phyloP scores from a whole-genome alignment of 345 rosid species.

The Limnanthes douglasii region DNA sequence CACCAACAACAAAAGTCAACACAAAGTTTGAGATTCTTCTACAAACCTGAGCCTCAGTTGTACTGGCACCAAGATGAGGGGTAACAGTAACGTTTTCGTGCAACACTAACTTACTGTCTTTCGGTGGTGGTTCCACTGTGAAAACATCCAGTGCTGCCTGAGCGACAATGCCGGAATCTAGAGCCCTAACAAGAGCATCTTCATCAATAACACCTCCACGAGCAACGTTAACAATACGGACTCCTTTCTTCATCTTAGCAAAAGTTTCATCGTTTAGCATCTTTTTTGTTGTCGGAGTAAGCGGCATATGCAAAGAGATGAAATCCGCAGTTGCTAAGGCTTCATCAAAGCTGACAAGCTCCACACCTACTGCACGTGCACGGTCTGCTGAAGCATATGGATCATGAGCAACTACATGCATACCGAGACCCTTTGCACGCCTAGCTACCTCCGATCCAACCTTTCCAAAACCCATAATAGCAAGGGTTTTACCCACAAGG shows the following conservation, averaged over 20 bases:
- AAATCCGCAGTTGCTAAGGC: conserved; percentile 69
- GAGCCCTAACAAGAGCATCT: conserved; percentile 73
- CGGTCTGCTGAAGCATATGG: conserved; percentile 89
- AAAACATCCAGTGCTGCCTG: conserved; percentile 93
- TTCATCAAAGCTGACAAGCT: conserved; percentile 66
- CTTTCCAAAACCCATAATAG: conserved; percentile 75
- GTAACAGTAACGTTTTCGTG: conserved; percentile 75
- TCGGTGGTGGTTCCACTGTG: conserved; percentile 58
- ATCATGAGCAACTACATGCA: conserved; percentile 83
- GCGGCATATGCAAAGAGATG: conserved; percentile 84
- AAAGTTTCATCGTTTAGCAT: conserved; percentile 66
- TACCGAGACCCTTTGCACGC: conserved; percentile 84
- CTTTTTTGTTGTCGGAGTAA: conserved; percentile 60
- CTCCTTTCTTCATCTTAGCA: conserved; percentile 87
- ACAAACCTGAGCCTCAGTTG: conserved; percentile 79
- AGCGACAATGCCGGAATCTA: conserved; percentile 74
- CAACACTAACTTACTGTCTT: conserved; percentile 58
- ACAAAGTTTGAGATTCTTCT: too few species aligned
- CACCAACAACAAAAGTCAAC: too few species aligned
- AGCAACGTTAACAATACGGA: conserved; percentile 75
- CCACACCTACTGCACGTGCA: conserved; percentile 76
- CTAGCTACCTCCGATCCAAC: conserved; percentile 89
- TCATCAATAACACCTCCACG: conserved; percentile 92
- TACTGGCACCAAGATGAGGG: conserved; percentile 92
- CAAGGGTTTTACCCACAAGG: conserved; percentile 77